Evolutionary conservation across 139 green algal species (phyloP), one percentile per base, ranked within the genome.

Genomic region (Zygnema cylindricum): DNA sequence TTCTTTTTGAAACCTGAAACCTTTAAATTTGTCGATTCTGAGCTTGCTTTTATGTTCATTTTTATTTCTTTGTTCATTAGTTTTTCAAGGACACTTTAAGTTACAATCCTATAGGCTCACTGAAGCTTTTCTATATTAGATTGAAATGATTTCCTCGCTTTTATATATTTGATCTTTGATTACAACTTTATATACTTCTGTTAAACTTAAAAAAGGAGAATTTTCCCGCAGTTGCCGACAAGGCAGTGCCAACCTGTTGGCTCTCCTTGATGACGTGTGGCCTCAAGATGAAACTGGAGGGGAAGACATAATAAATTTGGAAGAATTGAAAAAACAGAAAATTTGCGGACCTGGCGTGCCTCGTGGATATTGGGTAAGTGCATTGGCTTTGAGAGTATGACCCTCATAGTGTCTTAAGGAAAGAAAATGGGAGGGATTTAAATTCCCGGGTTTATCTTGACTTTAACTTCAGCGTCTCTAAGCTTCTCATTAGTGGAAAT

Each of bases 141-240:
- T 73, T 73, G 57, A 73, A 30, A 30, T n/a, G 57, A 73, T 73
- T n/a, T 30, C 30, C 30, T 73, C 30, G 57, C 57, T 73, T n/a
- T 73, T 73, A n/a, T n/a, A 73, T 73, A 73, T 73, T 73, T 73
- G 30, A 36, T n/a, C 57, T n/a, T 73, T n/a, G 30, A n/a, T 73
- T n/a, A 30, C 30, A 36, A n/a, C 57, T 73, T n/a, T 73, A 36
- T 73, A 73, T n/a, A n/a, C 57, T 73, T 30, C 57, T n/a, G 57
- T n/a, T n/a, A n/a, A 36, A 30, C 30, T 73, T n/a, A 30, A 36
- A 36, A n/a, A 73, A n/a, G 57, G 30, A 30, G 30, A 30, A 73
- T n/a, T 73, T 73, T 30, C 30, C 30, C n/a, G 32, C 43, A 86
- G 81, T 41, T 86, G 81, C 75, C 81, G 81, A 21, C 33, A 39